Conservation (phyloP, 805 yeast species). For the Metschnikowia rubicola region DNA sequence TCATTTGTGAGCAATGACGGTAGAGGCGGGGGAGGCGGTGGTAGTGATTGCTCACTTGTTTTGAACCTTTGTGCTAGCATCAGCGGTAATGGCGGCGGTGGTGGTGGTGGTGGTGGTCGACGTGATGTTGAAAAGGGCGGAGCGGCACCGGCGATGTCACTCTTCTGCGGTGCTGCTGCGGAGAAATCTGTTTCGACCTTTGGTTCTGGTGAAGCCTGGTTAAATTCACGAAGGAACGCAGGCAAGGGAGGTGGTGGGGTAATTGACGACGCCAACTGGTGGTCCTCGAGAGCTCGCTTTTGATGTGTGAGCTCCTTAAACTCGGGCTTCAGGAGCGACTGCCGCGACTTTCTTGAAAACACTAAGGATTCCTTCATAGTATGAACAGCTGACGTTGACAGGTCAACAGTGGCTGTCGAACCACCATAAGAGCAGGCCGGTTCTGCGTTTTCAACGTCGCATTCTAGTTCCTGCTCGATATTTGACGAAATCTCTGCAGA, state of each 20-base stretch:
- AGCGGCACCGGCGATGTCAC: no score
- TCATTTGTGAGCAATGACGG: not conserved
- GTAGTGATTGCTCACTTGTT: not conserved
- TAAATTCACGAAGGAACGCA: not conserved
- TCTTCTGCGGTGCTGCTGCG: no score
- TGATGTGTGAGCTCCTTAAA: not conserved
- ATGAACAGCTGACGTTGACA: not conserved
- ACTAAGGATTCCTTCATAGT: no score
- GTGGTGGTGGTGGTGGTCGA: constrained; percentile 5
- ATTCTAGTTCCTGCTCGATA: not conserved
- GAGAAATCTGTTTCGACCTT: no score
- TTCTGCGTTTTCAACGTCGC: no score
- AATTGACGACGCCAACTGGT: not conserved
- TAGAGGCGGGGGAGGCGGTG: constrained; percentile 8
- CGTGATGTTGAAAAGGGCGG: not conserved
- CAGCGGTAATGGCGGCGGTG: constrained; percentile 6
- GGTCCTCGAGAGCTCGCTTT: not conserved
- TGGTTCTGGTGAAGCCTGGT: no score
- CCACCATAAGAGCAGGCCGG: not conserved
- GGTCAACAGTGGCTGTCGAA: constrained; percentile 5
- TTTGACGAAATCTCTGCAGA: not conserved
- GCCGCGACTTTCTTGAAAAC: no score
- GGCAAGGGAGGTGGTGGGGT: not conserved
- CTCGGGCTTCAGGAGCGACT: no score
- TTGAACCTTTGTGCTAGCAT: not conserved